Evolutionary conservation across 305 asterid species (phyloP).

Genomic region (Withania somnifera): DNA sequence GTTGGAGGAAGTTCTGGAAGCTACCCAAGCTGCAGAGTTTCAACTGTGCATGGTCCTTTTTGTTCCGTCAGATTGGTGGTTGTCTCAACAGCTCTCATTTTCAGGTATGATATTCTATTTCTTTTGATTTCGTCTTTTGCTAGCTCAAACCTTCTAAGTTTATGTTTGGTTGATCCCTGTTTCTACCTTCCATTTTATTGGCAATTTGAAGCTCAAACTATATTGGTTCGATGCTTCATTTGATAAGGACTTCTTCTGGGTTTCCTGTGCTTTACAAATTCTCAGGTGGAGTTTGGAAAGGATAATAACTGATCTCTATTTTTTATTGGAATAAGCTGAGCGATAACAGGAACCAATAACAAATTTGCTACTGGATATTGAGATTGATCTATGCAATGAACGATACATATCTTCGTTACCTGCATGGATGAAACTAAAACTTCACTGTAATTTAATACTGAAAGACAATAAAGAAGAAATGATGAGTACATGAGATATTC

Average conservation of each 20-base stretch:
- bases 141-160: not conserved
- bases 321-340: not conserved
- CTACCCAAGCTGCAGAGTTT: constrained; percentile 29
- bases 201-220: not conserved
- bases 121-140: not conserved
- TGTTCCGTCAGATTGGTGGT: constrained; percentile 28
- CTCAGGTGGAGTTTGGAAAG: not conserved
- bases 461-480: not conserved
- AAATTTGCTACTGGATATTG: not conserved
- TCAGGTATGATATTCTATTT: constrained; percentile 19
- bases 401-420: not conserved
- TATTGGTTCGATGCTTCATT: not conserved
- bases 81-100: constrained; percentile 34
- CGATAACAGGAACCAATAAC: not conserved
- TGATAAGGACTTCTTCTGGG: not conserved
- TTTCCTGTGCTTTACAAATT: not conserved
- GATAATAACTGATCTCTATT: not conserved
- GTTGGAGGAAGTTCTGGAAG: constrained; percentile 37
- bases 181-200: not conserved
- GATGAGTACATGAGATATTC: not conserved
- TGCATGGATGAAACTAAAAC: not conserved
- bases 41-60: constrained; percentile 31
- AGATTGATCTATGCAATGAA: not conserved
- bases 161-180: not conserved
- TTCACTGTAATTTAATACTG: not conserved